Conservation (phyloP, 805 yeast genomes). For the Lachancea nothofagi region DNA sequence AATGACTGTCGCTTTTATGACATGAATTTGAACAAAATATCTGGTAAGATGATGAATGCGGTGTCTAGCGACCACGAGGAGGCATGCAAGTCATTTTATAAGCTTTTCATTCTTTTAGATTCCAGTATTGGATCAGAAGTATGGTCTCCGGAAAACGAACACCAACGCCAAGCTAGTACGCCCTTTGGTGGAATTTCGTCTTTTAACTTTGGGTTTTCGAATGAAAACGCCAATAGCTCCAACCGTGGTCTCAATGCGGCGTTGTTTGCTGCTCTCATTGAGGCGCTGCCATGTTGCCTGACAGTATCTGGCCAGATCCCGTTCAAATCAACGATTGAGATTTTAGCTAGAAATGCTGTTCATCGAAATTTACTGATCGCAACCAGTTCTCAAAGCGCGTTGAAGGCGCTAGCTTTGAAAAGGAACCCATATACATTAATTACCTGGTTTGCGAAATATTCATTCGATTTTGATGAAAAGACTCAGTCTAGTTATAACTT, state of each 20-base stretch:
- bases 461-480: constrained; percentile 74
- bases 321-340: constrained; percentile 63
- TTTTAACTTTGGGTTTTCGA: constrained; percentile 38
- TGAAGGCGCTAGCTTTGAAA: constrained; percentile 60
- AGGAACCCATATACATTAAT: constrained; percentile 66
- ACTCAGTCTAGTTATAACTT: constrained; percentile 50
- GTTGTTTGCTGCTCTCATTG: constrained; percentile 62
- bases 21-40: constrained; percentile 31
- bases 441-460: constrained; percentile 69
- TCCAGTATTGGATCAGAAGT: constrained; percentile 47
- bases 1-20: constrained; percentile 31
- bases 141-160: constrained; percentile 35
- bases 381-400: constrained; percentile 54
- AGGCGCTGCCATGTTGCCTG: constrained; percentile 68
- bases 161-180: constrained; percentile 31
- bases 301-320: constrained; percentile 42
- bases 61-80: constrained; percentile 56
- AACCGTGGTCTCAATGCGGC: constrained; percentile 42
- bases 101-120: constrained; percentile 56
- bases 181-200: constrained; percentile 35
- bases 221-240: constrained; percentile 30
- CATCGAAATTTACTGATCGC: constrained; percentile 62
- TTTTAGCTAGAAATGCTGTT: constrained; percentile 68
- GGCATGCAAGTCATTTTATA: constrained; percentile 52
- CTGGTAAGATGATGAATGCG: constrained; percentile 28